These are phyloP conservation scores for Aspergillus puulaauensis DNA, from an alignment of 2,329 filamentous ascomycete species.

Conservation along the genomic window DNA sequence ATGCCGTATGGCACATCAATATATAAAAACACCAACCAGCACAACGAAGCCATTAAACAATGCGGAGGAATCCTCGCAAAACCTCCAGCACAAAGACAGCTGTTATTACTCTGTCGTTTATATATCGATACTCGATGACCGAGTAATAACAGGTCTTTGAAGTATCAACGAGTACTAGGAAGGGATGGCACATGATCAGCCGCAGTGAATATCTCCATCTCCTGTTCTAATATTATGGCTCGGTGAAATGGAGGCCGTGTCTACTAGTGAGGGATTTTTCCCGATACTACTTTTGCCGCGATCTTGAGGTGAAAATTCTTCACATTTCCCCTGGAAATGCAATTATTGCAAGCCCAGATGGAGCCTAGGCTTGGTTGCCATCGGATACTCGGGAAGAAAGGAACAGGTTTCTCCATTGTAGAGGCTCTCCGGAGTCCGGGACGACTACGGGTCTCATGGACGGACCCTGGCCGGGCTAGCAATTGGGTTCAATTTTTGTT, in stretches of 20 bases:
- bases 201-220: background rate
- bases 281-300: background rate
- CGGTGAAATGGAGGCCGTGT: constrained; percentile 1
- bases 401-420: constrained; percentile 26
- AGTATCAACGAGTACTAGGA: background rate
- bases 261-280: constrained; percentile 1
- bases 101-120: background rate
- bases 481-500: background rate
- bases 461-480: background rate
- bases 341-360: background rate
- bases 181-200: constrained; percentile 1
- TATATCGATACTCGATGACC: background rate
- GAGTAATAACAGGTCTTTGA: background rate
- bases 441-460: no score
- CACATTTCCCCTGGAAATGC: background rate
- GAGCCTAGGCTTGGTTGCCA: constrained; percentile 15
- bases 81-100: background rate
- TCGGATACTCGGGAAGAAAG: constrained; percentile 31
- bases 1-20: background rate
- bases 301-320: constrained; percentile 7
- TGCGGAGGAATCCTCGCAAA: no score
- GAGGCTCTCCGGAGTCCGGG: constrained; percentile 5
- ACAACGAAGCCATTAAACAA: background rate
- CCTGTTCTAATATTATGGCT: constrained; percentile 1
- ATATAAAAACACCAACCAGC: background rate